Evolutionary conservation across 2,329 filamentous ascomycete species (phyloP).

Genomic region (Cladosporium sp.): DNA sequence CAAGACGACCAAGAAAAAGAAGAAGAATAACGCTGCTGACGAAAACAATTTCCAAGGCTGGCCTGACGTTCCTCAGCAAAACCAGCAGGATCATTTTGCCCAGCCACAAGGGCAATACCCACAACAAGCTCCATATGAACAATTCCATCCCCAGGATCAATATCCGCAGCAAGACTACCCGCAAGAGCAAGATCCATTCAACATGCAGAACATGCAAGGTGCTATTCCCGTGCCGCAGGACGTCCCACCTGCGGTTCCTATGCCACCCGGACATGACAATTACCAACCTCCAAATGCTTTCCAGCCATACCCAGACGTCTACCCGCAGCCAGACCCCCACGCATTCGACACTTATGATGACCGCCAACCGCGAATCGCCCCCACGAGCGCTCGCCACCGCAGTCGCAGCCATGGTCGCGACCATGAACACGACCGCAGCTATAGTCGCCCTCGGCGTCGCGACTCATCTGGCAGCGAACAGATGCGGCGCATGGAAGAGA

Average conservation of each 20-base stretch:
- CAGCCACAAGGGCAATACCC: neutral
- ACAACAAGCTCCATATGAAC: no score
- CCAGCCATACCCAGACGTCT: conserved; percentile 1
- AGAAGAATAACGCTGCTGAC: neutral
- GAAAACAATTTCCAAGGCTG: neutral
- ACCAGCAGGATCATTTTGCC: neutral
- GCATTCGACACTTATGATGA: neutral
- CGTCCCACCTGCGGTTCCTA: neutral
- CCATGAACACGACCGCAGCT: neutral
- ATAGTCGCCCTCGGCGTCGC: neutral
- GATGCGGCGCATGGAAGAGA: neutral
- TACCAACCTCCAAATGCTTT: neutral
- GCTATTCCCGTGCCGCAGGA: conserved; percentile 1
- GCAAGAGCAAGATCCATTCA: no score
- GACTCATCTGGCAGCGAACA: neutral
- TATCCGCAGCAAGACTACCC: neutral
- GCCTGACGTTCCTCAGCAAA: neutral
- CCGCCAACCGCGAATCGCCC: neutral
- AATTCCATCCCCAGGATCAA: neutral
- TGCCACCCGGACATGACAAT: neutral
- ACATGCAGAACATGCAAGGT: neutral
- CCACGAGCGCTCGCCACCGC: neutral
- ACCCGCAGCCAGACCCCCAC: neutral
- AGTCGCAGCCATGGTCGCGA: neutral
- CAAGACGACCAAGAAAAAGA: neutral